Evolutionary conservation across 169 alveolate species (phyloP).

Genomic region (Prorocentrum cordatum): DNA sequence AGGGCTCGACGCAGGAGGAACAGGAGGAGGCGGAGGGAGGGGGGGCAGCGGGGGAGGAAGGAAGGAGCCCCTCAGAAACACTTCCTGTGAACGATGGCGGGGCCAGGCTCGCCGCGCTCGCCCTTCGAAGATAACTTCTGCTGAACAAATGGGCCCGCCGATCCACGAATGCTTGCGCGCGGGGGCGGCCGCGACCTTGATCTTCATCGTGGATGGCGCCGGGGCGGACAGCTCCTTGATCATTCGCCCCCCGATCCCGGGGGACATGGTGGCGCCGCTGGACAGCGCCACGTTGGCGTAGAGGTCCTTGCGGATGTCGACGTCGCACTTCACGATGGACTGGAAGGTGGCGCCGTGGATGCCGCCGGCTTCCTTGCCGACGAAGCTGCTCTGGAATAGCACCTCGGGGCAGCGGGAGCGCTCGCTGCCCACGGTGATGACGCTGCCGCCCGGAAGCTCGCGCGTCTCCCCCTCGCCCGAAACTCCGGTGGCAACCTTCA

Average conservation of each 20-base stretch:
- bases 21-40: too few relatives aligned
- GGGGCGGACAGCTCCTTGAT: slow-evolving; percentile 88
- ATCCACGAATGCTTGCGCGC: slow-evolving; percentile 95
- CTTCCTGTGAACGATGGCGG: too few relatives aligned
- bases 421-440: slow-evolving; percentile 88
- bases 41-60: too few relatives aligned
- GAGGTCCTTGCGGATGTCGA: slow-evolving; percentile 91
- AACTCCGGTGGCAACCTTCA: slow-evolving; percentile 82
- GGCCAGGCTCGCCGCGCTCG: too few relatives aligned
- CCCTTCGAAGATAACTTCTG: too few relatives aligned
- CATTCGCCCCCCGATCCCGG: slow-evolving; percentile 92
- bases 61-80: too few relatives aligned
- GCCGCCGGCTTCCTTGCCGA: slow-evolving; percentile 70
- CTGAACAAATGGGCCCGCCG: too few relatives aligned
- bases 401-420: slow-evolving; percentile 95
- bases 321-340: slow-evolving; percentile 92
- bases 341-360: slow-evolving; percentile 89
- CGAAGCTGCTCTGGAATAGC: slow-evolving; percentile 61
- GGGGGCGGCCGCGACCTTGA: slow-evolving; percentile 95
- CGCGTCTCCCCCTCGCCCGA: slow-evolving; percentile 85
- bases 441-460: slow-evolving; percentile 95
- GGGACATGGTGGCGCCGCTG: slow-evolving; percentile 94
- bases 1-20: too few relatives aligned
- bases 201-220: slow-evolving; percentile 92
- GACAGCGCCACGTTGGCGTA: slow-evolving; percentile 88